Conservation (phyloP, 352 stramenopile genomes). For the Peronospora belbahrii region DNA sequence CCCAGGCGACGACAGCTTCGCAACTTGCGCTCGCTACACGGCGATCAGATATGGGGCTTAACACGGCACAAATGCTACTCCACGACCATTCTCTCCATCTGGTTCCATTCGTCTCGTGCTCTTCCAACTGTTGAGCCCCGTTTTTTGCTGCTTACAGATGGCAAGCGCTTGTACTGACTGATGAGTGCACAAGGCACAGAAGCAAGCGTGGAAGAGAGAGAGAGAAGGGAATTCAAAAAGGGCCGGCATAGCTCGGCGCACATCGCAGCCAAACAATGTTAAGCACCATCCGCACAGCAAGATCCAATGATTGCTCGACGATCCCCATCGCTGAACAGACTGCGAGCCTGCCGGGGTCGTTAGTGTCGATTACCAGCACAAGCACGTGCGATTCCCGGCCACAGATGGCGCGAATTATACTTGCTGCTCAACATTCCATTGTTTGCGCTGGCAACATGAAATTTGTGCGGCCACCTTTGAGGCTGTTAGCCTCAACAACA, state of each 20-base stretch:
- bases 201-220: neutral
- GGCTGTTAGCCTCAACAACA: too few species aligned
- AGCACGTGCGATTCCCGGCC: constrained; percentile 12
- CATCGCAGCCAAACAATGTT: constrained; percentile 8
- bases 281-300: constrained; percentile 18
- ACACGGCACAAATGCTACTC: constrained; percentile 7
- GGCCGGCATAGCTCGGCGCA: neutral
- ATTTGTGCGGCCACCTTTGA: neutral
- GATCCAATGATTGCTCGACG: constrained; percentile 9
- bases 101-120: neutral
- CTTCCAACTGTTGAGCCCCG: constrained; percentile 4
- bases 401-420: constrained; percentile 15
- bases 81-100: constrained; percentile 14
- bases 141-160: constrained; percentile 26
- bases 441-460: constrained; percentile 13
- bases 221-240: neutral
- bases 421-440: constrained; percentile 9
- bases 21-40: constrained; percentile 4
- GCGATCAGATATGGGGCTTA: constrained; percentile 23
- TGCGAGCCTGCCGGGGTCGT: constrained; percentile 4
- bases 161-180: neutral
- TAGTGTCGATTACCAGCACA: constrained; percentile 22
- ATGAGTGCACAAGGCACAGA: constrained; percentile 1
- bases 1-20: constrained; percentile 24
- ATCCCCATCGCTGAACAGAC: constrained; percentile 3